Evolutionary conservation across 768 basidiomycete genomes (phyloP).

Genomic region (Naematelia aurantialba): DNA sequence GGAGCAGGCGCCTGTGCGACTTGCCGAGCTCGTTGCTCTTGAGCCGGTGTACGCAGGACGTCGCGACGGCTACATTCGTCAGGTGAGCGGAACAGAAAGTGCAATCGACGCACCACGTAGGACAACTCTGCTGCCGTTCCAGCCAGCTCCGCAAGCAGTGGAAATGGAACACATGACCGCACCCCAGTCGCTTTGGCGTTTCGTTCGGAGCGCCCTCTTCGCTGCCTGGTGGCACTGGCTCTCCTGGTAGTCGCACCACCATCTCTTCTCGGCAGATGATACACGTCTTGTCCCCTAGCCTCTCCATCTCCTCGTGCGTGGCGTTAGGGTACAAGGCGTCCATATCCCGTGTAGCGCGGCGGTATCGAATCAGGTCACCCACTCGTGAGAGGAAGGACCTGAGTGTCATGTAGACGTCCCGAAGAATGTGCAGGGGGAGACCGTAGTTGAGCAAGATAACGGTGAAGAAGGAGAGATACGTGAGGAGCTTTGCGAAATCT

Average conservation of each 20-base stretch:
- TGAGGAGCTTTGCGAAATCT: slow-evolving; percentile 92
- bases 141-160: slow-evolving; percentile 96
- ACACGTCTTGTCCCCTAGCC: slow-evolving; percentile 84
- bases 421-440: slow-evolving; percentile 89
- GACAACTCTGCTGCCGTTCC: slow-evolving; percentile 96
- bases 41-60: slow-evolving; percentile 26
- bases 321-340: slow-evolving; percentile 91
- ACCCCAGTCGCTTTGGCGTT: slow-evolving; percentile 92
- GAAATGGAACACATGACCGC: slow-evolving; percentile 97
- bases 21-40: slow-evolving; percentile 13
- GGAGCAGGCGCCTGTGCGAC: slow-evolving; percentile 28
- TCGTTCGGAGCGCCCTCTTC: slow-evolving; percentile 81
- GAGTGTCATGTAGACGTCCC: slow-evolving; percentile 93
- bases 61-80: slow-evolving; percentile 28
- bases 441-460: slow-evolving; percentile 93
- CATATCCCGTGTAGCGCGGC: slow-evolving; percentile 93
- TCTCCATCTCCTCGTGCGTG: slow-evolving; percentile 73
- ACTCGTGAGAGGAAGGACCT: slow-evolving; percentile 85
- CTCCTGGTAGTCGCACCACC: slow-evolving; percentile 53
- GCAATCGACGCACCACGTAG: slow-evolving; percentile 70
- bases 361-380: slow-evolving; percentile 84
- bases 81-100: neutral
- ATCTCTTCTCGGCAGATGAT: slow-evolving; percentile 99
- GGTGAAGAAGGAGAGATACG: slow-evolving; percentile 88
- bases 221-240: slow-evolving; percentile 17